phyloP scores from a whole-genome alignment of 257 asterid genomes.

The Nicotiana undulata region DNA sequence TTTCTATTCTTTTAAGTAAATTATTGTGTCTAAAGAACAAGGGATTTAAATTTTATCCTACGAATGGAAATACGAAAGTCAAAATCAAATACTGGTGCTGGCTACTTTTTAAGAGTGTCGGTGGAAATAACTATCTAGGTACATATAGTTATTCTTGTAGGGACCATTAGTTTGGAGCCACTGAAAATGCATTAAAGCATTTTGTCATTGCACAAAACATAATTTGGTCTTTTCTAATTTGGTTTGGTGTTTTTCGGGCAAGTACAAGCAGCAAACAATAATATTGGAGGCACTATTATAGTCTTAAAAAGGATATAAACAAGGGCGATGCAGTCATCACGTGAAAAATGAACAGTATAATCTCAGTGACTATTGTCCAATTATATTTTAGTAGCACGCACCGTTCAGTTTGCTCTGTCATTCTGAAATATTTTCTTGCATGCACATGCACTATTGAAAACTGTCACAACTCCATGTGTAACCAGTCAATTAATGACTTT shows the following conservation, averaged over 20 bases:
- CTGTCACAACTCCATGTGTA: conserved; percentile 9
- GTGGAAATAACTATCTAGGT: not conserved
- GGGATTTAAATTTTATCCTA: not conserved
- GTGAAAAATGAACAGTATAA: not conserved
- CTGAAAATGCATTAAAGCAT: not conserved
- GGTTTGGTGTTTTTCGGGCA: not conserved
- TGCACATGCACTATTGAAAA: conserved; percentile 35
- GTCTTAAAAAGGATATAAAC: conserved; percentile 15
- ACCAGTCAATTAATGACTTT: conserved; percentile 33
- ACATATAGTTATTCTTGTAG: not conserved
- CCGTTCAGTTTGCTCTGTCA: conserved; percentile 11
- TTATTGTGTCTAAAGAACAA: not conserved
- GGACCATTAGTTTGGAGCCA: not conserved
- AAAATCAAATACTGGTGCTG: conserved; percentile 3
- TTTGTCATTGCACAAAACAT: not conserved
- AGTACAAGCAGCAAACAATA: not conserved
- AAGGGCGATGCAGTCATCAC: conserved; percentile 35
- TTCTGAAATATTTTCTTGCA: conserved; percentile 30
- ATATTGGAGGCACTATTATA: conserved; percentile 6
- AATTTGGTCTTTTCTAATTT: not conserved
- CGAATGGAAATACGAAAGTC: not conserved
- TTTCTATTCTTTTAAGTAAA: not conserved
- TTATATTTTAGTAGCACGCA: conserved; percentile 12
- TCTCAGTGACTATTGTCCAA: conserved; percentile 5
- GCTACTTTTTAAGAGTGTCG: not conserved